A percentile compares a stretch with the other conserved stretches of the same genome.
Conservation (phyloP, 192 early-diverging fungal genomes). For the Chytriomyces sp. region DNA sequence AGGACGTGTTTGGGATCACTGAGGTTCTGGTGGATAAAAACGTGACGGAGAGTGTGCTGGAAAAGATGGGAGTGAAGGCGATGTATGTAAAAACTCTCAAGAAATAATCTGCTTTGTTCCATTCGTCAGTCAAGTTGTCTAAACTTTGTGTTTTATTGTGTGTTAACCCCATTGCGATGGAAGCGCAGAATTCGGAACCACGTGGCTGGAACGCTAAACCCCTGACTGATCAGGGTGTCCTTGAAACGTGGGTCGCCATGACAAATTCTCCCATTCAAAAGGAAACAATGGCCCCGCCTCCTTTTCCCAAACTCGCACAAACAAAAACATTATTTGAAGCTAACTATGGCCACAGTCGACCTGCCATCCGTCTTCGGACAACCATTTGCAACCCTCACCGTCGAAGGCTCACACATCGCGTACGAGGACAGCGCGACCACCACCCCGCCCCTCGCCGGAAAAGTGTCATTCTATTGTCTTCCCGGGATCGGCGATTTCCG, state of each 20-base stretch:
- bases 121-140: too few relatives aligned
- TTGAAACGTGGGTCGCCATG: too few relatives aligned
- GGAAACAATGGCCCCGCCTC: too few relatives aligned
- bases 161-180: too few relatives aligned
- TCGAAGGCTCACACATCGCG: constrained; percentile 1
- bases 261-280: too few relatives aligned
- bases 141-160: too few relatives aligned
- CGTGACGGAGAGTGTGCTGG: background rate
- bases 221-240: too few relatives aligned
- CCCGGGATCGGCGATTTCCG: constrained; percentile 37
- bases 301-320: too few relatives aligned
- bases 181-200: too few relatives aligned
- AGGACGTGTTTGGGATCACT: constrained; percentile 7
- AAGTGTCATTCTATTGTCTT: constrained; percentile 24
- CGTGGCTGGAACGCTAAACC: too few relatives aligned
- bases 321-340: too few relatives aligned
- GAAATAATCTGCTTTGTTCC: too few relatives aligned
- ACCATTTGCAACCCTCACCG: background rate
- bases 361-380: constrained; percentile 18
- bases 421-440: constrained; percentile 17
- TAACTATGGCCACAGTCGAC: background rate
- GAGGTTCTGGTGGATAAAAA: background rate
- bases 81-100: background rate
- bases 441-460: background rate
- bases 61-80: background rate